Evolutionary conservation across 306 rosid species (phyloP).

Genomic region (Cicer cuneatum): DNA sequence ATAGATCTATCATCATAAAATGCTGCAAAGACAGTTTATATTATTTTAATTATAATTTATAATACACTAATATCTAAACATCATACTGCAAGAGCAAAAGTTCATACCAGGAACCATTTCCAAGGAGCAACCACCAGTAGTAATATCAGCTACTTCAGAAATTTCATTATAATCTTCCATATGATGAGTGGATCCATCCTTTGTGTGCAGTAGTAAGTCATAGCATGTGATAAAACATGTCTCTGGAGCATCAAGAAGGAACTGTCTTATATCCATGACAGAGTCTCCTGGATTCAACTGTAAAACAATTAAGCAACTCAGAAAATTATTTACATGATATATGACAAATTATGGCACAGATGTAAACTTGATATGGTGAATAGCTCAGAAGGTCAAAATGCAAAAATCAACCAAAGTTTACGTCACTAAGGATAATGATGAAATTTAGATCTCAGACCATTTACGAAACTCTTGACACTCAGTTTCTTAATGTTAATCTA

Average conservation of each 20-base stretch:
- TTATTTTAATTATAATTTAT: constrained; percentile 36
- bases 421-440: background rate
- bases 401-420: constrained; percentile 11
- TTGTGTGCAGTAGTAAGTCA: constrained; percentile 84
- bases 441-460: constrained; percentile 18
- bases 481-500: constrained; percentile 6
- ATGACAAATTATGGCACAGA: background rate
- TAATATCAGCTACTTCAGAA: constrained; percentile 97
- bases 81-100: constrained; percentile 21
- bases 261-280: constrained; percentile 94
- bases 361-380: constrained; percentile 14
- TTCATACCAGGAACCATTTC: constrained; percentile 96
- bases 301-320: constrained; percentile 43
- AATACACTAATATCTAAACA: constrained; percentile 41
- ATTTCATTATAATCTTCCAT: constrained; percentile 95
- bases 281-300: constrained; percentile 99
- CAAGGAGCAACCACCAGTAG: constrained; percentile 91
- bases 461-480: constrained; percentile 7
- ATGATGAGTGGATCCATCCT: constrained; percentile 81
- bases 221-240: constrained; percentile 96
- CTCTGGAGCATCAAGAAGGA: constrained; percentile 99
- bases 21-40: constrained; percentile 64
- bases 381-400: constrained; percentile 20
- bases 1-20: constrained; percentile 97
- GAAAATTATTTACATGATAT: constrained; percentile 21